Percentiles rank a stretch among this genome's conserved stretches.
These are phyloP conservation scores for Suhomyces choctaworum DNA, from an alignment of 1,139 yeast species.

Conservation along the genomic window DNA sequence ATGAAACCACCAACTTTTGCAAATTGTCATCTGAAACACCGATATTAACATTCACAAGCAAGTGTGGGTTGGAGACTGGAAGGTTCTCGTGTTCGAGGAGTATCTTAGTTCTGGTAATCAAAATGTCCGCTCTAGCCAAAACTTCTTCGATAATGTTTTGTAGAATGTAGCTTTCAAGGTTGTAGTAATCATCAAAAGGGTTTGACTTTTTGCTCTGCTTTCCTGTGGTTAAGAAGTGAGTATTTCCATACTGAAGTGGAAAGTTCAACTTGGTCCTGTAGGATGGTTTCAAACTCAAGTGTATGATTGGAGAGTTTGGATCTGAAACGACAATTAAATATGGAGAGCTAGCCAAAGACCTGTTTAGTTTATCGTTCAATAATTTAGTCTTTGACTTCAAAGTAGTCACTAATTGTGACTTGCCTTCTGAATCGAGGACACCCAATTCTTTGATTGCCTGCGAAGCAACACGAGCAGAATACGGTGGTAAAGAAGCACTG, in stretches of 20 bases:
- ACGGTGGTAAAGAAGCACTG: constrained; percentile 94
- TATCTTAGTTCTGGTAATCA: constrained; percentile 69
- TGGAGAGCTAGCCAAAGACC: constrained; percentile 12
- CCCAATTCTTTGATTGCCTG: constrained; percentile 51
- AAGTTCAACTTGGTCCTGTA: constrained; percentile 45
- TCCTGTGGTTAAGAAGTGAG: constrained; percentile 39
- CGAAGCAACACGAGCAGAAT: constrained; percentile 74
- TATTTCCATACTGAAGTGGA: constrained; percentile 51
- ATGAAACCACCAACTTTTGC: constrained; percentile 19
- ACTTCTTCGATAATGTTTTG: constrained; percentile 63
- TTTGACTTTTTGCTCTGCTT: constrained; percentile 37
- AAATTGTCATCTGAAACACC: constrained; percentile 59
- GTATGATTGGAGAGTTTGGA: constrained; percentile 65
- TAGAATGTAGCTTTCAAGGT: constrained; percentile 60
- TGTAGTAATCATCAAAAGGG: constrained; percentile 45
- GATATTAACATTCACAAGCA: constrained; percentile 60
- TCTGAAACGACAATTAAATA: constrained; percentile 55
- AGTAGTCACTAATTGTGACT: constrained; percentile 29
- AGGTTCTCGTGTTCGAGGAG: constrained; percentile 73
- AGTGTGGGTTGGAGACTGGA: constrained; percentile 69
- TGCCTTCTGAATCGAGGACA: constrained; percentile 36
- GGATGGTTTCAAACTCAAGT: constrained; percentile 51
- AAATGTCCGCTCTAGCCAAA: constrained; percentile 50
- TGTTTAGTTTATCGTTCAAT: constrained; percentile 22
- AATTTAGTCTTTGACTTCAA: constrained; percentile 29